These are phyloP conservation scores for Cercis canadensis DNA, from an alignment of 306 rosid genomes.

Conservation along the genomic window DNA sequence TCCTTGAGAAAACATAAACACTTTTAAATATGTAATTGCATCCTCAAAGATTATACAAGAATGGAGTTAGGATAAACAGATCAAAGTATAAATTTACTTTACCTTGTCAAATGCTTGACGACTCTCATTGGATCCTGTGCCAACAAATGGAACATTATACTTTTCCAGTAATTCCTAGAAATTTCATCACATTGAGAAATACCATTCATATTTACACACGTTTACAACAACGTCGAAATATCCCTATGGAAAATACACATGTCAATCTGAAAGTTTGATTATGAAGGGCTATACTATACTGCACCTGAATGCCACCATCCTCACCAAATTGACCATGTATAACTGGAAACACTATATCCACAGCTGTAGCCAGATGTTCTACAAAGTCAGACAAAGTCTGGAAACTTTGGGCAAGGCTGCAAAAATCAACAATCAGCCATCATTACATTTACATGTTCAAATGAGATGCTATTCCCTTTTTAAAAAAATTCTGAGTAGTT, in stretches of 20 bases:
- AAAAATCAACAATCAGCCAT: slow-evolving; percentile 39
- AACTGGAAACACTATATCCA: slow-evolving; percentile 91
- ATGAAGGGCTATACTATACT: slow-evolving; percentile 21
- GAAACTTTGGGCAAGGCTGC: slow-evolving; percentile 93
- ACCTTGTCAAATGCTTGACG: slow-evolving; percentile 92
- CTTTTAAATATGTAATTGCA: slow-evolving; percentile 8
- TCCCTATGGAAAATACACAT: not conserved
- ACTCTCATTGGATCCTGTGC: slow-evolving; percentile 89
- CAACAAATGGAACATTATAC: slow-evolving; percentile 86
- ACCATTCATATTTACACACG: slow-evolving; percentile 9
- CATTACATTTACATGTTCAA: slow-evolving; percentile 23
- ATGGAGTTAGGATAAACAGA: slow-evolving; percentile 18
- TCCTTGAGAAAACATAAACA: slow-evolving; percentile 10
- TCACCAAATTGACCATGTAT: slow-evolving; percentile 95
- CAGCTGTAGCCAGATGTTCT: slow-evolving; percentile 75
- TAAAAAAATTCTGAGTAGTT: not conserved
- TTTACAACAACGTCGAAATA: slow-evolving; percentile 20
- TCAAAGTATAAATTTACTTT: slow-evolving; percentile 28
- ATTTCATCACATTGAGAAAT: slow-evolving; percentile 38
- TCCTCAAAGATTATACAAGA: not conserved
- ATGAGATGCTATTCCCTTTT: slow-evolving; percentile 10
- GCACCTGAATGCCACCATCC: slow-evolving; percentile 97
- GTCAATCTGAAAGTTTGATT: not conserved
- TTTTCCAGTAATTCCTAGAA: slow-evolving; percentile 82
- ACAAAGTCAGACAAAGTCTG: slow-evolving; percentile 72